A percentile compares a stretch with the other conserved stretches of the same genome.
Conservation (phyloP, 495 filamentous ascomycete species). For the Penicillium steckii region DNA sequence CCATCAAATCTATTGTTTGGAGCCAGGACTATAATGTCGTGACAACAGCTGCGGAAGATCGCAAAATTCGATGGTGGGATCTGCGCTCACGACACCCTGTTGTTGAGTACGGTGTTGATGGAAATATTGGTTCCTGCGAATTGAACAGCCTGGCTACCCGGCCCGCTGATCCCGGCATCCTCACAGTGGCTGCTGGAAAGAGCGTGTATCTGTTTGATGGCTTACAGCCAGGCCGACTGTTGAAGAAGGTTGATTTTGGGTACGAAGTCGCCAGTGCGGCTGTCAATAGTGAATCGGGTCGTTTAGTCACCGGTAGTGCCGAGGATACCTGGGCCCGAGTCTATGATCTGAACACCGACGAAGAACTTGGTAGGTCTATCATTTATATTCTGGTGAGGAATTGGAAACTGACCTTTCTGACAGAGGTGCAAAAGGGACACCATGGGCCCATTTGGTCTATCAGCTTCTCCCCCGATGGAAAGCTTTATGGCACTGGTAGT, state of each 20-base stretch:
- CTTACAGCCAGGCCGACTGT: conserved; percentile 59
- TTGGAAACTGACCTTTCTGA: too few species aligned
- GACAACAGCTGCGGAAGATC: conserved; percentile 86
- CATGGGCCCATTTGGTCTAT: conserved; percentile 97
- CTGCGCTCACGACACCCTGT: conserved; percentile 69
- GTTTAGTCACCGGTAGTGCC: conserved; percentile 80
- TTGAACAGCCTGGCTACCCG: conserved; percentile 55
- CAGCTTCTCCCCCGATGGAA: conserved; percentile 90
- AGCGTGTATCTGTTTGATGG: conserved; percentile 90
- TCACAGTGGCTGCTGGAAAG: conserved; percentile 73
- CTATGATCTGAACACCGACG: conserved; percentile 78
- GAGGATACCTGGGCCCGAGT: conserved; percentile 94
- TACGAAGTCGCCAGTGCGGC: conserved; percentile 90
- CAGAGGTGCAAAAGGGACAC: conserved; percentile 92
- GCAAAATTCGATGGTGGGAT: conserved; percentile 93
- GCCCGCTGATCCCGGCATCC: conserved; percentile 43
- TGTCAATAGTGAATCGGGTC: conserved; percentile 74
- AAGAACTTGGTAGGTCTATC: conserved; percentile 64
- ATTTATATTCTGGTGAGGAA: conserved; percentile 16
- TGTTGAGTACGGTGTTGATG: conserved; percentile 70
- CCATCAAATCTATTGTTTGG: conserved; percentile 96
- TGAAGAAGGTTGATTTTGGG: conserved; percentile 72
- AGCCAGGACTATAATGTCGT: conserved; percentile 80
- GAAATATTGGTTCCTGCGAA: conserved; percentile 87
- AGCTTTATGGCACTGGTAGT: conserved; percentile 91